phyloP scores from a whole-genome alignment of 2,329 filamentous ascomycete species.

The Didymella glomerata region DNA sequence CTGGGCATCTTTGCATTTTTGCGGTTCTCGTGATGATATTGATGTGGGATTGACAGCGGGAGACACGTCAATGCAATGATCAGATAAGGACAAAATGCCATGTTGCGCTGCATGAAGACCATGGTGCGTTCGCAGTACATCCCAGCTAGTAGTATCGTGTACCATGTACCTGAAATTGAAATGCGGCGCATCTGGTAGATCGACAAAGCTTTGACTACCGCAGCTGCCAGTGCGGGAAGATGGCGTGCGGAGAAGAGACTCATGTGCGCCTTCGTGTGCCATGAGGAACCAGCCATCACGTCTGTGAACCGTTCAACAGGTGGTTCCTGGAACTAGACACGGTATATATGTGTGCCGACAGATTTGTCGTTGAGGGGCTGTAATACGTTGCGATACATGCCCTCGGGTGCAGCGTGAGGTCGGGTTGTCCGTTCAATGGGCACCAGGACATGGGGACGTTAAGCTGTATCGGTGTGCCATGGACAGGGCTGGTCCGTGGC shows the following conservation, averaged over 20 bases:
- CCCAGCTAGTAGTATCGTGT: conserved; percentile 1
- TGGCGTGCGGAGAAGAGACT: conserved; percentile 30
- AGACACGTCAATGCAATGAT: conserved; percentile 25
- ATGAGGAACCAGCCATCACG: conserved; percentile 30
- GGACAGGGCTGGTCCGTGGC: conserved; percentile 25
- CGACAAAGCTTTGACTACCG: conserved; percentile 41
- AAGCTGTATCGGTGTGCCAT: conserved; percentile 29
- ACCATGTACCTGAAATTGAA: conserved; percentile 19
- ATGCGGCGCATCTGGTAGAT: conserved; percentile 34
- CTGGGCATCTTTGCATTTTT: conserved; percentile 21
- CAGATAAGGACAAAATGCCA: conserved; percentile 18
- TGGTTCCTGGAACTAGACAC: conserved; percentile 29
- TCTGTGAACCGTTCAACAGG: conserved; percentile 27
- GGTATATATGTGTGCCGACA: conserved; percentile 28
- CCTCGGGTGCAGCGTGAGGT: conserved; percentile 29
- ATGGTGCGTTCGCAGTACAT: conserved; percentile 10
- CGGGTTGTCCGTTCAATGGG: conserved; percentile 42
- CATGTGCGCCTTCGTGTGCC: conserved; percentile 23
- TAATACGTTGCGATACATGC: conserved; percentile 30
- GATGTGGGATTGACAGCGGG: conserved; percentile 22
- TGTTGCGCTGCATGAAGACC: conserved; percentile 29
- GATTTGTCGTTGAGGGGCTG: conserved; percentile 27
- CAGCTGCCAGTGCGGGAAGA: conserved; percentile 33
- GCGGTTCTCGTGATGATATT: conserved; percentile 26
- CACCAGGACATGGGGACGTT: conserved; percentile 33